Base-by-base conservation (phyloP, 208 protist genomes). In the Leishmania tarentolae region DNA sequence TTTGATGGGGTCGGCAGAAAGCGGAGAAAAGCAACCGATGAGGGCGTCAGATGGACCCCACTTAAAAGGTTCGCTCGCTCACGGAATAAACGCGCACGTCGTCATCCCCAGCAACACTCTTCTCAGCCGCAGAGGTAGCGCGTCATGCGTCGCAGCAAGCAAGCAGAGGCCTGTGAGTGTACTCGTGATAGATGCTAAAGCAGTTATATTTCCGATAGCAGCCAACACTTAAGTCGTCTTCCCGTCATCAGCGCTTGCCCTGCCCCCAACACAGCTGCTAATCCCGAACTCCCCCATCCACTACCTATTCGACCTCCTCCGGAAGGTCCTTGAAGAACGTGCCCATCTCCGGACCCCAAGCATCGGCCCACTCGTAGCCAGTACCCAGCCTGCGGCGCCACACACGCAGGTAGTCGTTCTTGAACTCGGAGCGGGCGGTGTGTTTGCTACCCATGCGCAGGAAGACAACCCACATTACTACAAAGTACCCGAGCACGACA, bases 331-430 rank as follows among this genome's bases (percentile, higher is more conserved):
- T 90, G 85, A 86, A 97, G 75, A 97, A 24, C 50, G 90, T 95
- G 80, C 91, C 87, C 81, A 93, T 94, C 85, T 94, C 83, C 70
- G 89, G 90, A 75, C 94, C 94, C 92, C 92, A 96, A 31, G 91
- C 94, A 76, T 97, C 94, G 77, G 94, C 80, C 94, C 94, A 97
- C 90, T 95, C 82, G 88, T 97, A 97, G 83, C 94, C 94, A 35
- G 90, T 95, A 86, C 94, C 94, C 68, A 97, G 84, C 84, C 94
- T 96, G 84, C 92, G 89, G 83, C 88, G 86, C 94, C 94, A 97
- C 75, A 96, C 91, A 76, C 92, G 91, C 78, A 96, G 75, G 87
- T 92, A 92, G 75, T 97, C 91, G 28, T 89, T 75, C 90, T 97
- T 97, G 88, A 92, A 96, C 84, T 91, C 86, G 61, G 82, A 73